These are phyloP conservation scores for Coccomyxa sp. DNA, from an alignment of 139 green algal species.

Conservation along the genomic window DNA sequence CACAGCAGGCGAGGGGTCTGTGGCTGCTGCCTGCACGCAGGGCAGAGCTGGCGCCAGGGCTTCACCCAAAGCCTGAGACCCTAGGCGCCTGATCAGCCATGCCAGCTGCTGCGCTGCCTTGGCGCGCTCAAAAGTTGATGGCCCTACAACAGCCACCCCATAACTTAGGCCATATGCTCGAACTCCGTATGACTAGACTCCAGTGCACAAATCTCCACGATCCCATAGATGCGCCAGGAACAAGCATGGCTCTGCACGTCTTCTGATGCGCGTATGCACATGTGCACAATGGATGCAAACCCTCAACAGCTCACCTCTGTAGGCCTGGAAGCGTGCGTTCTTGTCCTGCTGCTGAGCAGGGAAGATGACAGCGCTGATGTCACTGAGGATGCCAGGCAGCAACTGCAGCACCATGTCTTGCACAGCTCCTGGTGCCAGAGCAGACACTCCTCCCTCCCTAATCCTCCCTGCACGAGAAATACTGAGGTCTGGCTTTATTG, in stretches of 20 bases:
- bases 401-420: background rate
- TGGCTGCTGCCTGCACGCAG: slow-evolving; percentile 21
- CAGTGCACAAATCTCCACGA: too few relatives aligned
- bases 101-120: slow-evolving; percentile 39
- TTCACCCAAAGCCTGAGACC: background rate
- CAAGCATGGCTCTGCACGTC: too few relatives aligned
- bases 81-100: slow-evolving; percentile 24
- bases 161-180: too few relatives aligned
- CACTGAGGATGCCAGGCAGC: background rate
- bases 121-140: slow-evolving; percentile 32
- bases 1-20: slow-evolving; percentile 36
- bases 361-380: background rate
- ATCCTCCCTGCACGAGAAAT: background rate
- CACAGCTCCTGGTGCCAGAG: background rate
- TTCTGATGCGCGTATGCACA: too few relatives aligned
- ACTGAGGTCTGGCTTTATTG: too few relatives aligned
- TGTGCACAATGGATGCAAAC: too few relatives aligned
- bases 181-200: too few relatives aligned
- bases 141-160: slow-evolving; percentile 6
- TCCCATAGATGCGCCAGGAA: too few relatives aligned
- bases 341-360: background rate
- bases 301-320: too few relatives aligned
- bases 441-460: background rate
- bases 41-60: slow-evolving; percentile 18
- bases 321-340: background rate